Evolutionary conservation across 441 rosid species (phyloP), one percentile per base, ranked within the genome.

Genomic region (Erysimum cheiri): DNA sequence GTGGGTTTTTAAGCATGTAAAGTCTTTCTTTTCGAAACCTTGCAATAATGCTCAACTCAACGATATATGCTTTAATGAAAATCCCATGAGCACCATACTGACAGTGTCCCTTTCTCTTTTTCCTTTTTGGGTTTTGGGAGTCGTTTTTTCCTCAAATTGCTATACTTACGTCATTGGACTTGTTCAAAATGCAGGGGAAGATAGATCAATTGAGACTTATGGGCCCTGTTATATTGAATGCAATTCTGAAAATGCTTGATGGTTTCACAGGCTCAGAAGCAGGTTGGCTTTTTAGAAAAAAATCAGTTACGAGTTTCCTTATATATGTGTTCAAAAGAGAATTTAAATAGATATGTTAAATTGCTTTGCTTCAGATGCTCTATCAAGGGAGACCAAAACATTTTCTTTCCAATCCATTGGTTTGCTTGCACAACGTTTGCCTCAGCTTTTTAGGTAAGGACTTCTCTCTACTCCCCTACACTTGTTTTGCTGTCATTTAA

Each of bases 1-100:
- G 60, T 95, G 98, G 99, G 99, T 90, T 70, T 95, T 95, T 79
- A 95, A 95, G 86, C 99, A 95, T 79, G 98, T 95, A 85, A 85
- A 86, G 62, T 48, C 67, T 55, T 43, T 54, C 31, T 37, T 40
- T 81, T 60, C 36, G 22, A 37, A 54, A 50, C 44, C 40, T 76
- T 22, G 2, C 24, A 22, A 22, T 22, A 1, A 0, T 22, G 17
- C 67, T 43, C 36, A 70, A 58, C 50, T 41, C 61, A 70, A 28
- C 32, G 54, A 15, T 69, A 55, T 17, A 62, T 63, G 46, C 41
- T 60, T 60, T 35, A 5, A 6, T 52, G 56, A 60, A 59, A 1
- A 52, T 52, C 15, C n/a, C 26, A 10, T 28, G 57, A 35, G 56
- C 15, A 60, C 52, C 73, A 54, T 37, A 61, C 63, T 0, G 8